A percentile compares a stretch with the other conserved stretches of the same genome.
These are phyloP conservation scores for Candida schatavii DNA, from an alignment of 805 yeast species.

Conservation along the genomic window DNA sequence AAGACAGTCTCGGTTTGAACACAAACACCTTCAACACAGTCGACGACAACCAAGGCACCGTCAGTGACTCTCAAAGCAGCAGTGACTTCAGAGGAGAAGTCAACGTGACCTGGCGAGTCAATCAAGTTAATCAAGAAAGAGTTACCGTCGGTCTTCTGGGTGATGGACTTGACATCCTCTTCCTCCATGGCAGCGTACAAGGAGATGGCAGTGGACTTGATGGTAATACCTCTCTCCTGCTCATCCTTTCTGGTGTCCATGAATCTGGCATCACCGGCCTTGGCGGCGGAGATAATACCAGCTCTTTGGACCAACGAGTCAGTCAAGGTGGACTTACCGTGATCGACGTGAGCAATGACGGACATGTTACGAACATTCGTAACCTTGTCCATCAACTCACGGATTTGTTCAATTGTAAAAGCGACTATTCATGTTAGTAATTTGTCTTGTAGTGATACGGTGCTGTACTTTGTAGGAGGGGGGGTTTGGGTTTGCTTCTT, in stretches of 20 bases:
- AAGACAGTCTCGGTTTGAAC: slow-evolving; percentile 99
- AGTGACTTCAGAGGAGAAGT: slow-evolving; percentile 99
- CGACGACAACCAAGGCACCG: slow-evolving; percentile 99
- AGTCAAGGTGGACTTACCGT: slow-evolving; percentile 99
- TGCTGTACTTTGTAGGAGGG: neutral
- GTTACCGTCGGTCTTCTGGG: slow-evolving; percentile 90
- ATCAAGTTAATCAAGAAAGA: slow-evolving; percentile 96
- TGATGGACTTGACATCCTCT: slow-evolving; percentile 83
- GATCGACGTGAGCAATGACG: slow-evolving; percentile 99
- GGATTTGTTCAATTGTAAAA: slow-evolving; percentile 76
- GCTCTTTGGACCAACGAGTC: slow-evolving; percentile 99
- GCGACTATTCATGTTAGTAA: slow-evolving; percentile 41
- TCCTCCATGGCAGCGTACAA: slow-evolving; percentile 85
- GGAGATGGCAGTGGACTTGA: slow-evolving; percentile 98
- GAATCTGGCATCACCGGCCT: slow-evolving; percentile 99
- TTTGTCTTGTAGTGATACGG: neutral
- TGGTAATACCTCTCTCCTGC: slow-evolving; percentile 99
- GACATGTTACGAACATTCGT: slow-evolving; percentile 99
- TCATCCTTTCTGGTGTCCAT: slow-evolving; percentile 99
- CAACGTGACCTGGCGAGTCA: slow-evolving; percentile 99
- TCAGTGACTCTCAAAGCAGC: slow-evolving; percentile 99
- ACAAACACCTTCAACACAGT: slow-evolving; percentile 99
- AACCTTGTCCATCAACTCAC: slow-evolving; percentile 99
- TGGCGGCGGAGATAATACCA: slow-evolving; percentile 99
- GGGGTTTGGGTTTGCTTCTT: no score